Evolutionary conservation across 345 rosid species (phyloP), one percentile per base, ranked within the genome.

Genomic region (Excoecaria cochinchinensis): DNA sequence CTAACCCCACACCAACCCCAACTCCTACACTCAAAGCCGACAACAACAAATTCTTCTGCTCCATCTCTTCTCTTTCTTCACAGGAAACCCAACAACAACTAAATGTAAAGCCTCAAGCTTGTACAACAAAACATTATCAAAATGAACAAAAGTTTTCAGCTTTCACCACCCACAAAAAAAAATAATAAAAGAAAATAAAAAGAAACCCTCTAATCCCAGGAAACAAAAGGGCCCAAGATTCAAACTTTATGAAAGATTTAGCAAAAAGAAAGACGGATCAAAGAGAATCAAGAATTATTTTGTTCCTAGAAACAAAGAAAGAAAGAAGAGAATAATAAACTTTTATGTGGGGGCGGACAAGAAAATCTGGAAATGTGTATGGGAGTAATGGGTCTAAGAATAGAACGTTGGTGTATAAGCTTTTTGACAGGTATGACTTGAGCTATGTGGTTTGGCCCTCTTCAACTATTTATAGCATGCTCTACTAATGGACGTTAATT

Each of bases 11-110:
- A 0, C 99, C 97, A 42, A 94, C 89, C 16, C 98, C 98, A 66
- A 94, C 90, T 16, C 99, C 99, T 42, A 88, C 87, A 70, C 91
- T 81, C 85, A 95, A 79, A 44, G 97, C 99, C 24, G 99, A 91
- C 58, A 95, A 62, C 56, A 95, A 55, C 24, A 89, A 77, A 67
- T 83, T 83, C 84, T 89, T 95, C 80, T 91, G 93, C 72, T 95
- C 99, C 97, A 95, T 95, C 17, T 56, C 46, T 68, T 17, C n/a
- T 1, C 17, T 19, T 75, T 74, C 62, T 75, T 9, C 24, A 0
- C 48, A 8, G 1, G 48, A 6, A 10, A 8, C 48, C 10, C 48
- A 44, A 44, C 48, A 44, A 44, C 48, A 44, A 8, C 44, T 21
- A 52, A 50, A 47, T 10, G 15, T 6, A 19, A 58, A 72, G 6